Conservation (phyloP, 163 green algal genomes). For the Scenedesmus sp. region DNA sequence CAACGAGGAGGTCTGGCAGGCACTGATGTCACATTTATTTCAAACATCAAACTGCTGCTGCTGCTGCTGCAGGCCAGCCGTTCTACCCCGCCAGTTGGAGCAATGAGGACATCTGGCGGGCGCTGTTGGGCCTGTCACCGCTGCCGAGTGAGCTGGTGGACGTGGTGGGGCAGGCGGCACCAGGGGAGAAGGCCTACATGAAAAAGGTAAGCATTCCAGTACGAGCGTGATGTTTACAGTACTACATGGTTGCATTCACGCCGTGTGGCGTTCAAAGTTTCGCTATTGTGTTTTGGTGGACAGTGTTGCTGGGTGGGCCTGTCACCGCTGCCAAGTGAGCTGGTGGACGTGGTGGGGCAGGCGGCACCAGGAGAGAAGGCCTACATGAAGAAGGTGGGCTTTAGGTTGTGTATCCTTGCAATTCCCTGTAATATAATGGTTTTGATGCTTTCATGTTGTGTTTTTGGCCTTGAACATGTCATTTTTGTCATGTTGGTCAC, state of each 20-base stretch:
- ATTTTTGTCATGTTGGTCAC: no score
- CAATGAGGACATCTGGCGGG: conserved; percentile 11
- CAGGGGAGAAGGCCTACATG: conserved; percentile 27
- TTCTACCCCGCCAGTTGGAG: no score
- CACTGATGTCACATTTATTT: no score
- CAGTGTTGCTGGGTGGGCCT: not conserved
- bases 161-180: not conserved
- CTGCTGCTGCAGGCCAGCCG: no score
- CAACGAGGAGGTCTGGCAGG: conserved; percentile 25
- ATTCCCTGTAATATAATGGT: no score
- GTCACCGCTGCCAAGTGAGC: not conserved
- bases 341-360: not conserved
- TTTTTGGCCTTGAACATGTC: no score
- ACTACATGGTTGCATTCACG: no score
- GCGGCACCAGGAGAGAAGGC: conserved; percentile 16
- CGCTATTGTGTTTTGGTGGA: no score
- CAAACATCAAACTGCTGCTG: no score
- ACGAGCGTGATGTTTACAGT: no score
- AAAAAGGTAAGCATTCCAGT: conserved; percentile 6
- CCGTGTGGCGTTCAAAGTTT: no score
- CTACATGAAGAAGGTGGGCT: conserved; percentile 31
- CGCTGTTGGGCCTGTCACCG: not conserved
- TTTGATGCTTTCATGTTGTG: no score
- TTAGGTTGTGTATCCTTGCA: not conserved
- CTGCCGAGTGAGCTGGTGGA: conserved; percentile 1